A percentile compares a stretch with the other conserved stretches of the same genome.
phyloP scores from a whole-genome alignment of 768 basidiomycete species.

The Phylloporus sp. region DNA sequence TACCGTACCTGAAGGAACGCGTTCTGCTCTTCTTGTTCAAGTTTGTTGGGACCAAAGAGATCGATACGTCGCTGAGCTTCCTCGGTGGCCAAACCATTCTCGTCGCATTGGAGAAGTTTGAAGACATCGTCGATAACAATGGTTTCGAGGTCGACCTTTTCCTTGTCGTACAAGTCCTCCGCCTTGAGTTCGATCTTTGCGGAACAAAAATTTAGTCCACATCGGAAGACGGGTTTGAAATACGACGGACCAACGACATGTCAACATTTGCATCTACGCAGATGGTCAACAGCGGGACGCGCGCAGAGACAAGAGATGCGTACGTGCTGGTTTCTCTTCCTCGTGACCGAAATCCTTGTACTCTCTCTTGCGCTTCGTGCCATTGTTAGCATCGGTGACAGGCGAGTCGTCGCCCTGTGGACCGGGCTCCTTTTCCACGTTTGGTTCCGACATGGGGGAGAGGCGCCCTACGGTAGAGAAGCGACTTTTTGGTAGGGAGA shows the following conservation, averaged over 20 bases:
- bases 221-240: slow-evolving; percentile 1
- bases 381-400: slow-evolving; percentile 16
- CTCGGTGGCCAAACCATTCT: slow-evolving; percentile 67
- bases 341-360: slow-evolving; percentile 87
- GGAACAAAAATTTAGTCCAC: not conserved
- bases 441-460: slow-evolving; percentile 34
- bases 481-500: slow-evolving; percentile 11
- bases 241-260: slow-evolving; percentile 61
- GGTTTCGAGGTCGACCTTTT: slow-evolving; percentile 98
- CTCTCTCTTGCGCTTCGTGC: slow-evolving; percentile 64
- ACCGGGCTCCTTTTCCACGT: slow-evolving; percentile 65
- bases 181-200: slow-evolving; percentile 79
- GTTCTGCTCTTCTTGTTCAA: slow-evolving; percentile 88
- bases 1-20: slow-evolving; percentile 74
- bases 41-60: slow-evolving; percentile 95
- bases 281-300: slow-evolving; percentile 1
- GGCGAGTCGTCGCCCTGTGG: slow-evolving; percentile 49
- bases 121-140: slow-evolving; percentile 96
- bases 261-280: slow-evolving; percentile 79
- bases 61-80: slow-evolving; percentile 84
- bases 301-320: slow-evolving; percentile 23
- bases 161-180: slow-evolving; percentile 95
- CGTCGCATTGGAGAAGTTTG: slow-evolving; percentile 88
- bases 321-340: slow-evolving; percentile 62
- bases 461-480: slow-evolving; percentile 27